A percentile compares a stretch with the other conserved stretches of the same genome.
Conservation (phyloP, 116 monocot species). For the Cymodocea nodosa region DNA sequence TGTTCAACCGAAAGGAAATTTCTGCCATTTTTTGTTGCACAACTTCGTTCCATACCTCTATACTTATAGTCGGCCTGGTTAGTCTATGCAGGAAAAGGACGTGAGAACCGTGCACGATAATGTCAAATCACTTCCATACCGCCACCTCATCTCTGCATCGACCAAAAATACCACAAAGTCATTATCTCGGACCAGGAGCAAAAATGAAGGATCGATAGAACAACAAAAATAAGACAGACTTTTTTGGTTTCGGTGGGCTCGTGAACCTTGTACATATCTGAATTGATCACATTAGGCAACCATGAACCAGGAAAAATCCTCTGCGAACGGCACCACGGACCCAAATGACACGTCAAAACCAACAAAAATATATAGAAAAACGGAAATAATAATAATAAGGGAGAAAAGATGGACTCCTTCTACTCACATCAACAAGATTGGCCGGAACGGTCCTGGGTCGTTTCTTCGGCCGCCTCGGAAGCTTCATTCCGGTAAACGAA, state of each 20-base stretch:
- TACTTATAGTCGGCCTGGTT: not conserved
- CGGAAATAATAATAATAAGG: not conserved
- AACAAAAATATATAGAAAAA: not conserved
- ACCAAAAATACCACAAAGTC: not conserved
- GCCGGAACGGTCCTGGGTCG: constrained; percentile 3
- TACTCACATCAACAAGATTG: constrained; percentile 2
- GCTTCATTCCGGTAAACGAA: constrained; percentile 19
- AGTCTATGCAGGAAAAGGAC: not conserved
- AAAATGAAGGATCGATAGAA: not conserved
- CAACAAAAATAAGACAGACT: not conserved
- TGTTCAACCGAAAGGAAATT: not conserved
- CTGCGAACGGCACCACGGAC: not conserved
- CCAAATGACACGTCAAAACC: not conserved
- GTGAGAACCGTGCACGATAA: not conserved
- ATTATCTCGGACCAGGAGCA: not conserved
- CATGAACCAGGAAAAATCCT: constrained; percentile 13
- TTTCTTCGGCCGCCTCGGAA: constrained; percentile 13
- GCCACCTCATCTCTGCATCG: not conserved
- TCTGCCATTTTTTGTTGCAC: no score
- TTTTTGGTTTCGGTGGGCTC: constrained; percentile 9
- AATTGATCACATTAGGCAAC: constrained; percentile 12
- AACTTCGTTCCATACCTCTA: not conserved
- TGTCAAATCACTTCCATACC: not conserved
- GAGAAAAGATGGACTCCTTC: not conserved
- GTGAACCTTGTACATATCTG: constrained; percentile 18